Evolutionary conservation across 257 asterid species (phyloP), one percentile per base, ranked within the genome.

Genomic region (Nicotiana sylvestris): DNA sequence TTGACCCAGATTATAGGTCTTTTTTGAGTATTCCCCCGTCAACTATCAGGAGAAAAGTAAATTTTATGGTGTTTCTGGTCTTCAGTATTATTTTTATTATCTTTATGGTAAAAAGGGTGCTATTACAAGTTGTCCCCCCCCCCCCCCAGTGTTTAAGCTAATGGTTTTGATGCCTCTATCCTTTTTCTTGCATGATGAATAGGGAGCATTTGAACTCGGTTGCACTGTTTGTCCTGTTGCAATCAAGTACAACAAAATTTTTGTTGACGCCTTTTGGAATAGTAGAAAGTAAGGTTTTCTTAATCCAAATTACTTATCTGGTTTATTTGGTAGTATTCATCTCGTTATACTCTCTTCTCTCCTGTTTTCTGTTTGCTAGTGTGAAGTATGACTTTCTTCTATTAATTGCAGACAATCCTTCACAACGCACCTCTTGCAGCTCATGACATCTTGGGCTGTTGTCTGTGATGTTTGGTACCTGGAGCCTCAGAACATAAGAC

Each of bases 401-500:
- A 43, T 64, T 84, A 39, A 74, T 84, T 83, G 88, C 92, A 94
- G 98, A 86, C 98, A 94, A 84, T 96, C 99, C 82, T 96, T 94
- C 90, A 94, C 98, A 70, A 93, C 70, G 68, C 99, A 96, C 86
- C 88, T 96, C 88, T 84, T 94, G 92, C 99, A 96, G 91, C 98
- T 96, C 82, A 96, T 96, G 99, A 93, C 98, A 78, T 96, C 99
- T 8, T 94, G 99, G 99, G 99, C 98, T 84, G 98, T 96, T 81
- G 99, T 96, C 84, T 96, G 99, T 84, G 98, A 96, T 84, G 99
- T 96, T 77, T 96, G 98, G 99, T 96, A 94, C 89, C 84, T 96
- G 87, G 98, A 94, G 86, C 98, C 99, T 86, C 98, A 96, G 85
- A 94, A 89, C 87, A 88, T 92, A 82, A 93, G 85, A 83, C 97